Conservation (phyloP, 768 basidiomycete species). For the Heimioporus sp. region DNA sequence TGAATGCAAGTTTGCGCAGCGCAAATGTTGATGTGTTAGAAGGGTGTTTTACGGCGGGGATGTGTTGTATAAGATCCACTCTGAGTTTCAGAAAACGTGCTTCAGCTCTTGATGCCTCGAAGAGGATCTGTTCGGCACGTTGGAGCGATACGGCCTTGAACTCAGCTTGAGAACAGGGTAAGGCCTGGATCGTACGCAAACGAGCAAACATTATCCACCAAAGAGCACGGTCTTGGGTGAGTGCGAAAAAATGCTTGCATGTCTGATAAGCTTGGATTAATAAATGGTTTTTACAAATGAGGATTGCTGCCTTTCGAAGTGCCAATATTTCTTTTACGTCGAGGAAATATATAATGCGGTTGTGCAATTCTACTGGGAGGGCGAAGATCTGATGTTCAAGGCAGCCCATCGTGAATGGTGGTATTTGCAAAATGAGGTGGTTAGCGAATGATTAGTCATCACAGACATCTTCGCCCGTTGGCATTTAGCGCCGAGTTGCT, state of each 20-base stretch:
- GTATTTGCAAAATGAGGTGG: too few species aligned
- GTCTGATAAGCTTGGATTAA: slow-evolving; percentile 14
- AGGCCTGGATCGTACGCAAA: slow-evolving; percentile 10
- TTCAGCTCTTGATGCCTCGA: slow-evolving; percentile 13
- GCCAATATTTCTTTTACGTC: slow-evolving; percentile 16
- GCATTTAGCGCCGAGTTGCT: too few species aligned
- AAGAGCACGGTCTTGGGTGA: slow-evolving; percentile 17
- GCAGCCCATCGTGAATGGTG: too few species aligned
- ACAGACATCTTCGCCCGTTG: too few species aligned
- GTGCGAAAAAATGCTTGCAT: slow-evolving; percentile 17
- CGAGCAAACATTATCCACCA: slow-evolving; percentile 18
- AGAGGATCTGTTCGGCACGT: slow-evolving; percentile 14
- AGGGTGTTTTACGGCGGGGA: too few species aligned
- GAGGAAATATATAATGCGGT: slow-evolving; percentile 12
- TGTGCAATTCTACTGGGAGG: slow-evolving; percentile 20
- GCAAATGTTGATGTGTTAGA: neutral
- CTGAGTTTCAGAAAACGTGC: slow-evolving; percentile 14
- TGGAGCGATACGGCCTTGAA: slow-evolving; percentile 5
- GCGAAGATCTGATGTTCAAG: neutral
- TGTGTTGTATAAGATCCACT: neutral
- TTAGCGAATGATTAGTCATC: too few species aligned
- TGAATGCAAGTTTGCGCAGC: slow-evolving; percentile 13
- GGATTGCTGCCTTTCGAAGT: slow-evolving; percentile 12
- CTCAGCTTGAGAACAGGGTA: slow-evolving; percentile 14
- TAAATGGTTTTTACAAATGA: neutral